These are phyloP conservation scores for Apiospora arundinis DNA, from an alignment of 2,329 filamentous ascomycete genomes.

Conservation along the genomic window DNA sequence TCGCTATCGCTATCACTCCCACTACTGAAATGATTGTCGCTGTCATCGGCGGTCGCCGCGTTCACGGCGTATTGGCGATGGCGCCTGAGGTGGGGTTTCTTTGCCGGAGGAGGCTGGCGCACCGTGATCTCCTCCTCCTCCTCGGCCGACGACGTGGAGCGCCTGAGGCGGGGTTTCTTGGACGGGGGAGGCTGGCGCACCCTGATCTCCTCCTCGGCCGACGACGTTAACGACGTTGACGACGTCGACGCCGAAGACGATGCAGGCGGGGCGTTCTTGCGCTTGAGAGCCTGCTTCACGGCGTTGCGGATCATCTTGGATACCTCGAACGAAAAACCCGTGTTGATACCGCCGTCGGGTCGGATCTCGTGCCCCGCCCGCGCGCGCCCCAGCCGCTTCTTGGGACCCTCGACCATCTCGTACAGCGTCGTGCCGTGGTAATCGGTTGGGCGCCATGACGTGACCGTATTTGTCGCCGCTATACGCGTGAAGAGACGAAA, in stretches of 20 bases:
- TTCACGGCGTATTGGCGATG: background rate
- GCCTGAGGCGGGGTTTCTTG: background rate
- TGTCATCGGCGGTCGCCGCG: background rate
- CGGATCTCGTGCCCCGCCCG: conserved; percentile 27
- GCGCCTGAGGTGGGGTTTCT: background rate
- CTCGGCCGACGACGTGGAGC: background rate
- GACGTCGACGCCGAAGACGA: background rate
- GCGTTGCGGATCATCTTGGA: conserved; percentile 27
- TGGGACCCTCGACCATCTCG: conserved; percentile 29
- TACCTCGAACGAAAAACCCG: conserved; percentile 28
- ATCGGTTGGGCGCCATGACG: conserved; percentile 29
- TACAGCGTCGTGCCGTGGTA: conserved; percentile 33
- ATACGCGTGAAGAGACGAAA: background rate
- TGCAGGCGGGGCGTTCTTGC: background rate
- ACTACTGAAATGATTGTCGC: background rate
- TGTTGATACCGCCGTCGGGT: conserved; percentile 29
- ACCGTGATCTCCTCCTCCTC: conserved; percentile 7
- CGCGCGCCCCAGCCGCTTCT: conserved; percentile 25
- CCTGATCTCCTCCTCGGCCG: background rate
- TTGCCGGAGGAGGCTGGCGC: background rate
- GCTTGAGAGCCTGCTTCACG: conserved; percentile 15
- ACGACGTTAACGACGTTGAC: background rate
- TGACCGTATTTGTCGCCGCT: conserved; percentile 30
- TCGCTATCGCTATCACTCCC: background rate
- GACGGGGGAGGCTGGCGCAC: background rate